phyloP scores from a whole-genome alignment of 148 eudicot species.

The Beta vulgaris region DNA sequence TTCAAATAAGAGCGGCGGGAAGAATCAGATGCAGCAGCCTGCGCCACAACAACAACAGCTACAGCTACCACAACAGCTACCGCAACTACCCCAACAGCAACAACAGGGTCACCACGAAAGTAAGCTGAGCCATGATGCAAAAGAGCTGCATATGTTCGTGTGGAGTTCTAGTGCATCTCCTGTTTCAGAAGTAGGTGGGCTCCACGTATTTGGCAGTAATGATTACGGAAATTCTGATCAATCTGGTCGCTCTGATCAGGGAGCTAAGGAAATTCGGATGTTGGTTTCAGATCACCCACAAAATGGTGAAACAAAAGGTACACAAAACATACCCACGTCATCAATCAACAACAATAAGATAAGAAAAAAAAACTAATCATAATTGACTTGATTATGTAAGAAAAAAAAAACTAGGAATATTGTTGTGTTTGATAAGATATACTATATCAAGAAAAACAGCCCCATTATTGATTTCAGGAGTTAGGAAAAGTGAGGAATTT shows the following conservation, averaged over 20 bases:
- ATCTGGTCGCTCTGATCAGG: conserved; percentile 73
- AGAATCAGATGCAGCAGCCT: conserved; percentile 27
- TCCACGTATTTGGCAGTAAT: conserved; percentile 74
- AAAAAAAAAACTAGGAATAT: no score
- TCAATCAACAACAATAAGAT: no score
- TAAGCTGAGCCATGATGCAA: conserved; percentile 57
- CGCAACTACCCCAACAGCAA: no score
- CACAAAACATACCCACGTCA: not conserved
- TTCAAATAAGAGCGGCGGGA: conserved; percentile 31
- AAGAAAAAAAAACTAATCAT: no score
- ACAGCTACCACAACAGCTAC: conserved; percentile 15
- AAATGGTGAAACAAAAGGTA: conserved; percentile 84
- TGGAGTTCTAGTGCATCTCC: conserved; percentile 94
- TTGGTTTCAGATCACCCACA: conserved; percentile 72
- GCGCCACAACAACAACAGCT: conserved; percentile 24
- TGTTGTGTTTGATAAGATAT: no score
- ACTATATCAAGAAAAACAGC: conserved; percentile 7
- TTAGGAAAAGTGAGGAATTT: conserved; percentile 45
- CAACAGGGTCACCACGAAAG: conserved; percentile 17
- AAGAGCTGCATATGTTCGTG: conserved; percentile 93
- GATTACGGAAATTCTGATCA: conserved; percentile 62
- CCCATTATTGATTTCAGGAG: conserved; percentile 21
- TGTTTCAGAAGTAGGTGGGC: conserved; percentile 76
- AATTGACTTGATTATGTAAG: no score
- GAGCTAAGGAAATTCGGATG: conserved; percentile 96